Evolutionary conservation across 306 rosid species (phyloP).

Genomic region (Acacia melanoxylon): DNA sequence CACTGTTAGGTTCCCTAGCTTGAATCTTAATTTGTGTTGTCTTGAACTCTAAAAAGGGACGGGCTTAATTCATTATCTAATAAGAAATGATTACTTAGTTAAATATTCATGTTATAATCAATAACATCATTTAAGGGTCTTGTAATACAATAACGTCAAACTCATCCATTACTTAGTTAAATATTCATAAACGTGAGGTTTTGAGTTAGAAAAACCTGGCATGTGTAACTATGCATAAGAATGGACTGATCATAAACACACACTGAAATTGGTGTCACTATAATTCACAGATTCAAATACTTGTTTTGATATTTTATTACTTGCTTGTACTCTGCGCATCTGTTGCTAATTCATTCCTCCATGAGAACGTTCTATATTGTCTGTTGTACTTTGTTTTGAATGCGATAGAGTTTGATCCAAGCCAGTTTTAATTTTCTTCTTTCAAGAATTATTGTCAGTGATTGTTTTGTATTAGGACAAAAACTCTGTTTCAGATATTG

Average conservation of each 20-base stretch:
- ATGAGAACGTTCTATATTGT: not conserved
- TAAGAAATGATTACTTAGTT: too few species aligned
- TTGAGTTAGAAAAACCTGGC: constrained; percentile 41
- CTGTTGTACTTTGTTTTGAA: not conserved
- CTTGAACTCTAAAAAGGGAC: too few species aligned
- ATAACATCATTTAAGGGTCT: too few species aligned
- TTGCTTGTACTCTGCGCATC: too few species aligned
- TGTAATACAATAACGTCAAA: too few species aligned
- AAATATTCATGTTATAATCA: too few species aligned
- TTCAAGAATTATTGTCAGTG: not conserved
- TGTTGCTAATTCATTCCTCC: not conserved
- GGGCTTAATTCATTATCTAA: too few species aligned
- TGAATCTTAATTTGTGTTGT: too few species aligned
- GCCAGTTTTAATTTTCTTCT: not conserved
- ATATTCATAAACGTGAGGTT: too few species aligned
- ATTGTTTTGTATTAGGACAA: not conserved
- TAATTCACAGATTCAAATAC: not conserved
- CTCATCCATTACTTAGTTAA: too few species aligned
- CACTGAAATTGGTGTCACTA: not conserved
- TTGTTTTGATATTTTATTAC: not conserved
- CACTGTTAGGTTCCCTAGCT: too few species aligned
- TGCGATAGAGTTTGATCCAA: not conserved
- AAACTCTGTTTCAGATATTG: not conserved
- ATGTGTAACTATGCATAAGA: constrained; percentile 60
- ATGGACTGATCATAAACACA: not conserved